Evolutionary conservation across 305 asterid species (phyloP), one percentile per base, ranked within the genome.

Genomic region (Solanum hybrid): DNA sequence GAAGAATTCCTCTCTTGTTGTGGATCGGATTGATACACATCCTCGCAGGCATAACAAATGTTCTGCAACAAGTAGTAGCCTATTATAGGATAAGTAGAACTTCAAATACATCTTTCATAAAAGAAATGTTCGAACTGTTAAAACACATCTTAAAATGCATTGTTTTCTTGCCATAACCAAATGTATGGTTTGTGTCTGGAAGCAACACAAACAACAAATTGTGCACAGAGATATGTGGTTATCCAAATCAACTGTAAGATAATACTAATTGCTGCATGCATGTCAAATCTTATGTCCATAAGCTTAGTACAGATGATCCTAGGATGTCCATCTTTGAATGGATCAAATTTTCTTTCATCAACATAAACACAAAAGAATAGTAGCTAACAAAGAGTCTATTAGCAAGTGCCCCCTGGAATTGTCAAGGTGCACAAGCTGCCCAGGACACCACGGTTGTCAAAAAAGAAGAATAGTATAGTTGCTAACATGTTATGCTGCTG

Each of bases 1-100:
- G 96, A 94, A 97, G 96, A 92, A 96, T 94, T 90, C 98, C 99
- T 92, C 94, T 95, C 89, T 94, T 92, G 89, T 97, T 97, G 94
- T 97, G 99, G 90, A 95, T 92, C 6, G 99, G 99, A 92, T 95
- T 97, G 89, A 97, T 93, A 90, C 99, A 97, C 96, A 97, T 94
- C 92, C 98, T 95, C 42, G 98, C 96, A 82, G 99, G 99, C 98
- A 97, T 92, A 85, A 96, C 98, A 88, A 97, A 96, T 72, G 97
- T 96, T 94, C 99, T 97, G 98, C 93, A 91, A 93, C 86, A 88
- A 86, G 88, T 80, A 88, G 35, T 73, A 26, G 78, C 22, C 26
- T 29, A 45, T 5, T 19, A 14, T 84, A 31, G 32, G 87, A 84
- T 51, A 51, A 51, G 13, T 22, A 84, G 87, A 84, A 84, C 19